These are phyloP conservation scores for Solanum corneliomulleri DNA, from an alignment of 257 asterid species.

Conservation along the genomic window DNA sequence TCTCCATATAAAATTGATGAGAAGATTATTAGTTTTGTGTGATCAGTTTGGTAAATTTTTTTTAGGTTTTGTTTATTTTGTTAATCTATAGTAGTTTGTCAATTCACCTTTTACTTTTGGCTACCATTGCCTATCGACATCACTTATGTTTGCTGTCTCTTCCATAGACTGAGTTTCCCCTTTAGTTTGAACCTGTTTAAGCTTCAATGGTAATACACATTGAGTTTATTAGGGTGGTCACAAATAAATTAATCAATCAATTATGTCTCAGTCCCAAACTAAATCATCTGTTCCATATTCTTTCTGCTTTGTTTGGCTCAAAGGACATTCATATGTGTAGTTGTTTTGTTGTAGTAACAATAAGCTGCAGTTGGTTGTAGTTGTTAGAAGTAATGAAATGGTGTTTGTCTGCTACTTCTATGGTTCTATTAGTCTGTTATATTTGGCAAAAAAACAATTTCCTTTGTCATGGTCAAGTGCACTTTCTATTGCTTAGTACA, in stretches of 20 bases:
- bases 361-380: neutral
- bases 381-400: neutral
- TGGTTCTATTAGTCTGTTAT: neutral
- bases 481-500: neutral
- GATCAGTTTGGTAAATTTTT: neutral
- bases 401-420: neutral
- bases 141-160: neutral
- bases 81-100: neutral
- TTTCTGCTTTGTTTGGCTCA: neutral
- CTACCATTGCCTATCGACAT: neutral
- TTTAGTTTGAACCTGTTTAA: neutral
- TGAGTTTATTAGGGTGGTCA: neutral
- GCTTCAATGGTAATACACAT: neutral
- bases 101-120: neutral
- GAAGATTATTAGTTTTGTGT: neutral
- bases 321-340: neutral
- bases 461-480: neutral
- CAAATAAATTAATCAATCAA: neutral
- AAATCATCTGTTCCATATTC: neutral
- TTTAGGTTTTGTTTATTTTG: neutral
- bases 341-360: neutral
- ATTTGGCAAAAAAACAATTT: neutral
- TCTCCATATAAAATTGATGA: neutral
- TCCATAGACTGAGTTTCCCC: neutral
- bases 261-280: neutral